Conservation (phyloP, 306 rosid genomes). For the Oxytropis ochrocephala region DNA sequence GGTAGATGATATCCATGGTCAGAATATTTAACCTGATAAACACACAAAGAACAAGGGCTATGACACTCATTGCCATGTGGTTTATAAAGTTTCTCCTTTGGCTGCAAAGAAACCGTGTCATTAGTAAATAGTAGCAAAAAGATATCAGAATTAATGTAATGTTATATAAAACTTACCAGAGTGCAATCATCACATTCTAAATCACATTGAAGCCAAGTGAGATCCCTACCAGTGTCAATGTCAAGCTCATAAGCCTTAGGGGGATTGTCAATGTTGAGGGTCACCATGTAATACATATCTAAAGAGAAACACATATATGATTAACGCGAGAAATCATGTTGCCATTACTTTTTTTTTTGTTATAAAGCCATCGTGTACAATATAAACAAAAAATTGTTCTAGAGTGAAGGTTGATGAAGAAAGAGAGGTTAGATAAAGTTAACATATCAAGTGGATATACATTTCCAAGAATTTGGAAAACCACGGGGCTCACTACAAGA, state of each 20-base stretch:
- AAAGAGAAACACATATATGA: no score
- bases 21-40: slow-evolving; percentile 51
- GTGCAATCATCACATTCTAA: slow-evolving; percentile 69
- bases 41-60: slow-evolving; percentile 41
- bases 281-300: slow-evolving; percentile 39
- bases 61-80: slow-evolving; percentile 6
- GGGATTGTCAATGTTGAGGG: slow-evolving; percentile 53
- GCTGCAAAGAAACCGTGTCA: slow-evolving; percentile 29
- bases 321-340: no score
- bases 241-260: slow-evolving; percentile 58
- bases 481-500: no score
- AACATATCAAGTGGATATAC: slow-evolving; percentile 75
- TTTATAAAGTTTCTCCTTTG: slow-evolving; percentile 57
- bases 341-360: no score
- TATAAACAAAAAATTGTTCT: no score
- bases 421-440: slow-evolving; percentile 4
- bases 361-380: no score
- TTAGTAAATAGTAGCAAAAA: neutral
- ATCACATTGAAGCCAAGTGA: slow-evolving; percentile 91
- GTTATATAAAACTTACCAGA: slow-evolving; percentile 25
- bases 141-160: neutral
- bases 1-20: slow-evolving; percentile 53
- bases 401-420: no score
- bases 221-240: slow-evolving; percentile 83
- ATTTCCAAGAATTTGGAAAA: slow-evolving; percentile 48